Evolutionary conservation across 306 rosid genomes (phyloP).

Genomic region (Prunus armeniaca): DNA sequence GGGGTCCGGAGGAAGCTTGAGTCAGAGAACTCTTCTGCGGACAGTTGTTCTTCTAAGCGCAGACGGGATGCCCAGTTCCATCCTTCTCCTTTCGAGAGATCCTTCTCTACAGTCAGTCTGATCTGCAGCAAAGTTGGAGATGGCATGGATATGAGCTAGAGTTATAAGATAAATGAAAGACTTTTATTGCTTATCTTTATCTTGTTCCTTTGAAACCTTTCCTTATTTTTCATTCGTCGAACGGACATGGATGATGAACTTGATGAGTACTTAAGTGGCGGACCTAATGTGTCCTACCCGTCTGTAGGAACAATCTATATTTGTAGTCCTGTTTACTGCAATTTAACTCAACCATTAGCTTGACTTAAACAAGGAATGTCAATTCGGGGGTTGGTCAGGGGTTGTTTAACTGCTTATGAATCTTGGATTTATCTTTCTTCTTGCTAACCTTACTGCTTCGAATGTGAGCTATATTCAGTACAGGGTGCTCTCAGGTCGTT

Average conservation of each 20-base stretch:
- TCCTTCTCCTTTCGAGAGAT: constrained; percentile 88
- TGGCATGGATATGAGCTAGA: constrained; percentile 88
- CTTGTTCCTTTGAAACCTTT: constrained; percentile 34
- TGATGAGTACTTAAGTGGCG: constrained; percentile 53
- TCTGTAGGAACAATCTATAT: constrained; percentile 63
- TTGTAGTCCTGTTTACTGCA: constrained; percentile 53
- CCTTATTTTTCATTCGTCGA: constrained; percentile 28
- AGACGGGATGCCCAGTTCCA: constrained; percentile 70
- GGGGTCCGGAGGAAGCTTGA: constrained; percentile 87
- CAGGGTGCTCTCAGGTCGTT: constrained; percentile 20
- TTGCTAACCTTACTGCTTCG: constrained; percentile 16
- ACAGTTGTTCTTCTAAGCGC: constrained; percentile 69
- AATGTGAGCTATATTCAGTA: constrained; percentile 24
- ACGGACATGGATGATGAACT: constrained; percentile 50
- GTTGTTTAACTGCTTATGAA: constrained; percentile 26
- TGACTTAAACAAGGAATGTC: constrained; percentile 32
- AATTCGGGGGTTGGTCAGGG: constrained; percentile 17
- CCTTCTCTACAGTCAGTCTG: constrained; percentile 73
- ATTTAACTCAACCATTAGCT: constrained; percentile 56
- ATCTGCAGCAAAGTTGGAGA: constrained; percentile 89
- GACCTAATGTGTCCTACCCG: constrained; percentile 50
- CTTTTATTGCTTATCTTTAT: constrained; percentile 37
- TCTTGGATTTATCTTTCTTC: constrained; percentile 31
- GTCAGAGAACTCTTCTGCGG: constrained; percentile 48
- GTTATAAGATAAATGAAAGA: constrained; percentile 36